phyloP scores from a whole-genome alignment of 208 protist species.

The Phytomonas sp. region DNA sequence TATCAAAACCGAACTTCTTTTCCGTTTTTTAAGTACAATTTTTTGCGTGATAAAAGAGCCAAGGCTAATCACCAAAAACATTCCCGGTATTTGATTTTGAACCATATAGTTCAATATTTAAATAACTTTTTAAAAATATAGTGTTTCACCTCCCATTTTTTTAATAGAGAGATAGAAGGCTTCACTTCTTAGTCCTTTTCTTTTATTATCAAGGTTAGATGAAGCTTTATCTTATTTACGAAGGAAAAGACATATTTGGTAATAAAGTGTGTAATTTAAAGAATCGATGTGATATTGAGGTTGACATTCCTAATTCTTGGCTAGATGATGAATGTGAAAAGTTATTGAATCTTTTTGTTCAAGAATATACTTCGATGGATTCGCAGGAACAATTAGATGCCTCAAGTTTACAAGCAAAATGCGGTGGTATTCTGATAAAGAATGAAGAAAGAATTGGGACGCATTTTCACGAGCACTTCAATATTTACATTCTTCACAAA shows the following conservation, averaged over 20 bases:
- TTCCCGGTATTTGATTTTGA: no score
- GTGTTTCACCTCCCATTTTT: no score
- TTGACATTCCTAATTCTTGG: slow-evolving; percentile 31
- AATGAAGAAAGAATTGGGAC: slow-evolving; percentile 27
- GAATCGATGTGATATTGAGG: slow-evolving; percentile 47
- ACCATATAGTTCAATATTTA: no score
- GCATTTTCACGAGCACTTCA: slow-evolving; percentile 67
- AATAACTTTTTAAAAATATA: no score
- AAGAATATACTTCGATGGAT: slow-evolving; percentile 18
- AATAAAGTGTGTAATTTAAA: slow-evolving; percentile 16
- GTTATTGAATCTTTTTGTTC: slow-evolving; percentile 26
- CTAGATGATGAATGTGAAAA: slow-evolving; percentile 21
- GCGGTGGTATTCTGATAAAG: slow-evolving; percentile 40
- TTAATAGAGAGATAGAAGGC: no score
- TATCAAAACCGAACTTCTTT: no score
- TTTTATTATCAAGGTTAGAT: slow-evolving; percentile 14
- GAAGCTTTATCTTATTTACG: slow-evolving; percentile 74
- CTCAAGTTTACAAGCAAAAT: slow-evolving; percentile 39
- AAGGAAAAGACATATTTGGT: slow-evolving; percentile 40
- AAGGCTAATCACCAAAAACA: no score
- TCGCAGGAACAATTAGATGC: slow-evolving; percentile 26
- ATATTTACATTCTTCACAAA: slow-evolving; percentile 54
- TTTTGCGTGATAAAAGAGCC: no score
- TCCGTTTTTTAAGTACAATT: no score
- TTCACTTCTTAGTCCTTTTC: no score